These are phyloP conservation scores for Arachis hypogaea DNA, from an alignment of 306 rosid species.

Conservation along the genomic window DNA sequence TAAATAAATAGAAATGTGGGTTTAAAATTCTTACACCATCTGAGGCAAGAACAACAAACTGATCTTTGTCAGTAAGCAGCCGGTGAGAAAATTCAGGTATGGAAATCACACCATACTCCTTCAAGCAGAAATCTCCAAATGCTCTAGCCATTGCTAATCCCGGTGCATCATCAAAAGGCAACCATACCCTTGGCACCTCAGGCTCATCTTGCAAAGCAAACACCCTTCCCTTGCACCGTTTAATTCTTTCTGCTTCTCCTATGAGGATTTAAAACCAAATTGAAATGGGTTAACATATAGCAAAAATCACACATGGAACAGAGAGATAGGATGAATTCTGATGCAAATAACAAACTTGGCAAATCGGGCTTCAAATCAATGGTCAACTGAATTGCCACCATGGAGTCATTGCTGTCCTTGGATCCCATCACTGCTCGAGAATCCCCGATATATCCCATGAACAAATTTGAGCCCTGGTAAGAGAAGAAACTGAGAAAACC, in stretches of 20 bases:
- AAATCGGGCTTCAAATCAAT: constrained; percentile 99
- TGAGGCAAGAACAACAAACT: constrained; percentile 92
- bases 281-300: constrained; percentile 18
- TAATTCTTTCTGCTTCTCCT: constrained; percentile 99
- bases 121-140: constrained; percentile 95
- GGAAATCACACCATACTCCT: constrained; percentile 98
- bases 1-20: not conserved
- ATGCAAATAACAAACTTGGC: constrained; percentile 65
- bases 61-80: constrained; percentile 77
- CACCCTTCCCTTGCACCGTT: constrained; percentile 93
- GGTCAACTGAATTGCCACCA: constrained; percentile 84
- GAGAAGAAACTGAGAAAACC: constrained; percentile 42
- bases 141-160: constrained; percentile 99
- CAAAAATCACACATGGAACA: constrained; percentile 29
- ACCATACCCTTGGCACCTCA: constrained; percentile 93
- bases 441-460: constrained; percentile 93
- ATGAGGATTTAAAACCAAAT: constrained; percentile 31
- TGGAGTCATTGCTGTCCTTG: constrained; percentile 68
- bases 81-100: constrained; percentile 92
- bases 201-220: constrained; percentile 99
- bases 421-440: constrained; percentile 97
- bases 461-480: constrained; percentile 82
- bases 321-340: constrained; percentile 9
- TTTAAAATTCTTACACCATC: constrained; percentile 72
- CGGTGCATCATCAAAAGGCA: constrained; percentile 98